These are phyloP conservation scores for Rubus idaeus DNA, from an alignment of 306 rosid genomes.

Conservation along the genomic window DNA sequence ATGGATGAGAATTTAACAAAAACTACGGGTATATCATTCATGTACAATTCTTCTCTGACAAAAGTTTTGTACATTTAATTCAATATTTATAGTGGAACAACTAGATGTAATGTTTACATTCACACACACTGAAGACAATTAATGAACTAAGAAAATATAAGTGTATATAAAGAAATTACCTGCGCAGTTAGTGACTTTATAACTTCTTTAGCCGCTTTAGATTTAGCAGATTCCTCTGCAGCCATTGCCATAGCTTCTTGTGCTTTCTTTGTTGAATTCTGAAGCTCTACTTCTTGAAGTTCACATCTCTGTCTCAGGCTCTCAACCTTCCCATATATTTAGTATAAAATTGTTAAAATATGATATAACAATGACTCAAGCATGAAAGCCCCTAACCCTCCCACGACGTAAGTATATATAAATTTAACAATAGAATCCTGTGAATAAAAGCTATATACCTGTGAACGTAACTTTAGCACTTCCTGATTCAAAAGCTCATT, in stretches of 20 bases:
- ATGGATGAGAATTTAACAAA: not conserved
- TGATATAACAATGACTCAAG: not conserved
- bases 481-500: constrained; percentile 87
- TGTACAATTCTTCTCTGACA: not conserved
- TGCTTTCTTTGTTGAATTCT: constrained; percentile 70
- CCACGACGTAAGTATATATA: not conserved
- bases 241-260: constrained; percentile 78
- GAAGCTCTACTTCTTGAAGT: constrained; percentile 80
- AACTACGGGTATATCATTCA: not conserved
- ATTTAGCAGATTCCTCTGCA: constrained; percentile 83
- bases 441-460: constrained; percentile 44
- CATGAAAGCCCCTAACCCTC: not conserved
- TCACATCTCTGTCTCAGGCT: constrained; percentile 76
- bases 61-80: not conserved
- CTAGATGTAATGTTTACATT: not conserved
- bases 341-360: constrained; percentile 10
- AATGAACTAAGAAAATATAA: constrained; percentile 18
- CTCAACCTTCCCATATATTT: constrained; percentile 60
- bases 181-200: constrained; percentile 88
- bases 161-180: constrained; percentile 46
- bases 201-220: constrained; percentile 90
- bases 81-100: not conserved
- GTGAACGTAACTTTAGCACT: constrained; percentile 67
- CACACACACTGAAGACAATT: constrained; percentile 14
- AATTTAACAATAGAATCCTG: constrained; percentile 7